Evolutionary conservation across 306 rosid species (phyloP), one percentile per base, ranked within the genome.

Genomic region (Cicer arietinum): DNA sequence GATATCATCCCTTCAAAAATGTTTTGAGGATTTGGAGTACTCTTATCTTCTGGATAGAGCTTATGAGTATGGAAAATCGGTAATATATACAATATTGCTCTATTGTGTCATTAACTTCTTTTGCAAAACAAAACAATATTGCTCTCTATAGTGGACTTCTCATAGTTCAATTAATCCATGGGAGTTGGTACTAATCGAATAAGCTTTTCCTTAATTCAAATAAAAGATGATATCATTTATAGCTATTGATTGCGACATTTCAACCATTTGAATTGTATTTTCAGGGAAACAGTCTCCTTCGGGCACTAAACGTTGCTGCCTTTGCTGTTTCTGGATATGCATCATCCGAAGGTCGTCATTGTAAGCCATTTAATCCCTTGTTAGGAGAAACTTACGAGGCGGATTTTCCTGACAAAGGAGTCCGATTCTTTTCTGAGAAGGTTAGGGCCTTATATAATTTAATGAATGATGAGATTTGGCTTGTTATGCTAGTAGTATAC

Each of bases 331-430:
- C 99, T 67, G 99, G 95, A 51, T 94, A 94, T 83, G 99, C 99
- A 35, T 94, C 99, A 40, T 90, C 95, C 35, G 96, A 92, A 89
- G 97, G 96, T 54, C 91, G 99, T 64, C 93, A 90, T 65, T 94
- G 99, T 79, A 94, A 94, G 85, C 99, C 99, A 48, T 94, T 94
- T 82, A 94, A 94, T 80, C 99, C 99, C 50, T 83, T 94, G 89
- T 84, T 94, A 63, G 99, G 99, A 64, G 99, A 94, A 94, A 94
- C 99, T 61, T 94, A 92, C 72, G 99, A 94, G 82, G 99, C 99
- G 41, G 89, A 92, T 77, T 94, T 47, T 85, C 97, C 96, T 18
- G 97, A 94, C 48, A 92, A 86, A 85, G 99, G 97, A 77, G 73
- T 94, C 64, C 99, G 89, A 35, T 94, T 94, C 89, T 92, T 94